Conservation (phyloP, 2,329 filamentous ascomycete genomes). For the Fusarium brevicatenulatum region DNA sequence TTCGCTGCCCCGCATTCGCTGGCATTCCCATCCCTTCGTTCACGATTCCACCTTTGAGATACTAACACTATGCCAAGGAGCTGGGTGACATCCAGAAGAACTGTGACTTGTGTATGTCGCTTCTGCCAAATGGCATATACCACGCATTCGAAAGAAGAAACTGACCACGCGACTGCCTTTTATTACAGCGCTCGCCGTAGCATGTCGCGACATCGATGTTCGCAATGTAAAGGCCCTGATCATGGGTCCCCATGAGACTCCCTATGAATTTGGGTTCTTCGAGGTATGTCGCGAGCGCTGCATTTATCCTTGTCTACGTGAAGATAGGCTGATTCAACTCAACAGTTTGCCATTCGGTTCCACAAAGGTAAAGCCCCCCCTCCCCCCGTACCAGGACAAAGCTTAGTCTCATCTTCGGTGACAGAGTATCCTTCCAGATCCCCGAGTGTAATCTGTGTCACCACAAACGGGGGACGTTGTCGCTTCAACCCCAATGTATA, state of each 20-base stretch:
- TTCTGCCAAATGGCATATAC: not conserved
- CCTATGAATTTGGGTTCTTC: constrained; percentile 97
- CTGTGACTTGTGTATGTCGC: constrained; percentile 79
- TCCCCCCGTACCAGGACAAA: constrained; percentile 4
- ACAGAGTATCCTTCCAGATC: constrained; percentile 83
- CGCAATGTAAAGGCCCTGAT: constrained; percentile 88
- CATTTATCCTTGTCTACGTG: not conserved
- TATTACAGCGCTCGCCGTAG: constrained; percentile 79
- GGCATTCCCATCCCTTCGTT: constrained; percentile 26
- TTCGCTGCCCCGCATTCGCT: constrained; percentile 52
- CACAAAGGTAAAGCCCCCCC: constrained; percentile 70
- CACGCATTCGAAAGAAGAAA: not conserved
- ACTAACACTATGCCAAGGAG: constrained; percentile 65
- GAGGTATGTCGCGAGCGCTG: constrained; percentile 68
- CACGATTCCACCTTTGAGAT: constrained; percentile 23
- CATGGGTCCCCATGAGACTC: constrained; percentile 91
- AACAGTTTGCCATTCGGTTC: constrained; percentile 80
- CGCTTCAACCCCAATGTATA: constrained; percentile 99
- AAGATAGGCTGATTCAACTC: constrained; percentile 1
- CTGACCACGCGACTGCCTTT: constrained; percentile 10
- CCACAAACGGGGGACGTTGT: constrained; percentile 87
- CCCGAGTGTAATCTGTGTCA: constrained; percentile 72
- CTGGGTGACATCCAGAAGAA: constrained; percentile 85
- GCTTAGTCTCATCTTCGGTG: constrained; percentile 13
- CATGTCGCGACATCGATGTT: constrained; percentile 88